Evolutionary conservation across 192 early-diverging fungal species (phyloP).

Genomic region (Podila clonocystis): DNA sequence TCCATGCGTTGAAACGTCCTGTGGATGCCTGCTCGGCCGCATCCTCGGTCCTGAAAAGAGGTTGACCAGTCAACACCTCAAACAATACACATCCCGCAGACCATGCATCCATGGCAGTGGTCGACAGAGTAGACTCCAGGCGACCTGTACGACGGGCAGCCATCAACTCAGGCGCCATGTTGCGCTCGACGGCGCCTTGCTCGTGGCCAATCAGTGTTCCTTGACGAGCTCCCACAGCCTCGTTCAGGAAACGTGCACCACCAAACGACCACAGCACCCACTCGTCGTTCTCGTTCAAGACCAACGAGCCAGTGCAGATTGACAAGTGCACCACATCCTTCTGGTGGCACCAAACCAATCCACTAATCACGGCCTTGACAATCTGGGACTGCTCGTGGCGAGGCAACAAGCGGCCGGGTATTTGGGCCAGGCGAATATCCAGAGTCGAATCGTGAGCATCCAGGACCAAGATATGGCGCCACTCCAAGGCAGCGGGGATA

Average conservation of each 20-base stretch:
- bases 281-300: constrained; percentile 44
- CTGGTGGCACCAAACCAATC: constrained; percentile 48
- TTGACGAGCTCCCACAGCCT: constrained; percentile 41
- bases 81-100: constrained; percentile 49
- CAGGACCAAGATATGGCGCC: constrained; percentile 47
- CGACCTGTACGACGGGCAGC: constrained; percentile 11
- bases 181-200: constrained; percentile 37
- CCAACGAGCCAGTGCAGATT: constrained; percentile 45
- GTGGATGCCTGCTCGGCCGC: constrained; percentile 45
- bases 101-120: constrained; percentile 46
- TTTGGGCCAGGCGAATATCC: constrained; percentile 30
- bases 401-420: constrained; percentile 20
- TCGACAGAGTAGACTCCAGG: constrained; percentile 39
- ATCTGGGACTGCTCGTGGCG: constrained; percentile 27
- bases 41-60: constrained; percentile 47
- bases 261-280: constrained; percentile 53
- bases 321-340: constrained; percentile 52
- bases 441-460: constrained; percentile 47
- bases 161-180: constrained; percentile 43
- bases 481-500: constrained; percentile 49
- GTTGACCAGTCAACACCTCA: constrained; percentile 45
- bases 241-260: constrained; percentile 46
- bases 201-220: constrained; percentile 41
- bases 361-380: constrained; percentile 29
- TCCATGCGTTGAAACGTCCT: constrained; percentile 48